Base-by-base conservation (phyloP, 2,329 filamentous ascomycete species). In the Mollisia scopiformis region DNA sequence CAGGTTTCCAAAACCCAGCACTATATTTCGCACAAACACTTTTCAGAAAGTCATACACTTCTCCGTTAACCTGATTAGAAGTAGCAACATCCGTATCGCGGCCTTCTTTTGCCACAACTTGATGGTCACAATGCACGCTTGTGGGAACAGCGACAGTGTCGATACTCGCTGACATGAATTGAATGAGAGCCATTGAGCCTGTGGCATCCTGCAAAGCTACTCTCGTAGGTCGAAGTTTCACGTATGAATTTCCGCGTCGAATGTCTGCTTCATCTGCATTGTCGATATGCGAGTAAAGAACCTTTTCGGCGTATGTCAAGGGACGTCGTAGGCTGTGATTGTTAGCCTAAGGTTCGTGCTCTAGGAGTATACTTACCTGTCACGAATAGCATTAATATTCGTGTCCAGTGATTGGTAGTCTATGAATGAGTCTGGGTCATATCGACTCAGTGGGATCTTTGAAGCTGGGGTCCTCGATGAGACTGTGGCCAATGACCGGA, bases 131-230 rank as follows among this genome's bases (percentile, higher is more conserved):
- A 13, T 33, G 30, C 30, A 33, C 30, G 30, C 30, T 76, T 39
- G 75, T 76, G 52, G 78, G 77, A 0, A 78, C 70, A 0, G 76
- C 69, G 3, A 78, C 76, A 27, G 70, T 69, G 1, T 75, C 75
- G 2, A 78, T 65, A 0, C 75, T 76, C 1, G 76, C 76, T 46
- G 74, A 77, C 52, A 78, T 78, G 63, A 79, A 78, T 54, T 78
- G 76, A 1, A 78, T 64, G 11, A 77, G 59, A 1, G 77, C 77
- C 77, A 78, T 78, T 5, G 75, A 77, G 1, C 76, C 77, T 0
- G 76, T 78, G 2, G 76, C 77, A 71, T 79, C 77, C 33, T 78
- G 76, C 31, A 75, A 77, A 1, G 76, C 77, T n/a, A 78, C 75
- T 1, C 76, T 67, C 35, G 78, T 75, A 0, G 77, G 76, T 6